Base-by-base conservation (phyloP, 495 filamentous ascomycete species). In the Aspergillus leporis region DNA sequence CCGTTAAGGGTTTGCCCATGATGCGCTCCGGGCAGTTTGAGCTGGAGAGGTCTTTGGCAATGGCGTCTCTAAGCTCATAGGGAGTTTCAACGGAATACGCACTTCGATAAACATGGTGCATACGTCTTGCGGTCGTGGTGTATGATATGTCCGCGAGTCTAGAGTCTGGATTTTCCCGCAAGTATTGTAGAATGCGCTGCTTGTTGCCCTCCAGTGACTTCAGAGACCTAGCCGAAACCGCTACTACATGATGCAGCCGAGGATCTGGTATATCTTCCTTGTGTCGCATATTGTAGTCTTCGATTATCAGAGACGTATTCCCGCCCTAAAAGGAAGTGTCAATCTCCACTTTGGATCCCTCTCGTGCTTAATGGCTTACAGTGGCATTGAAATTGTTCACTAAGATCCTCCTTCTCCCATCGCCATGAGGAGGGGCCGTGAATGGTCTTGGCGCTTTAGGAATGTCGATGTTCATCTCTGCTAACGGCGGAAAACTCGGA, bases 101-200 rank as follows among this genome's bases (percentile, higher is more conserved):
- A n/a, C n/a, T n/a, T n/a, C n/a, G n/a, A n/a, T n/a, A n/a, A n/a
- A n/a, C n/a, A n/a, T n/a, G 82, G 56, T 91, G 90, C 8, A 85
- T 83, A 21, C 85, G 83, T 25, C 90, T 83, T 32, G 89, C 89
- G 5, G 88, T 90, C 1, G 85, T 89, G 4, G 88, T 88, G 71
- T 91, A 93, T 5, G 88, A 81, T 0, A 93, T 71, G 51, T 82
- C 73, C 1, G 78, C 69, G 8, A 91, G 66, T 1, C 64, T 65
- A 2, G 61, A 43, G 3, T 80, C 78, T 0, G 80, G 74, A 48
- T 83, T 77, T 51, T 76, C 55, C 14, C 81, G 74, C 56, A 90
- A 74, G 71, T 82, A 88, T 8, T 46, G 25, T 3, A 58, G 21
- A 0, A 76, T 41, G 1, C 63, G 30, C 13, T 61, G 14, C 1